These are phyloP conservation scores for Tubosaeta sp. DNA, from an alignment of 768 basidiomycete genomes.

Conservation along the genomic window DNA sequence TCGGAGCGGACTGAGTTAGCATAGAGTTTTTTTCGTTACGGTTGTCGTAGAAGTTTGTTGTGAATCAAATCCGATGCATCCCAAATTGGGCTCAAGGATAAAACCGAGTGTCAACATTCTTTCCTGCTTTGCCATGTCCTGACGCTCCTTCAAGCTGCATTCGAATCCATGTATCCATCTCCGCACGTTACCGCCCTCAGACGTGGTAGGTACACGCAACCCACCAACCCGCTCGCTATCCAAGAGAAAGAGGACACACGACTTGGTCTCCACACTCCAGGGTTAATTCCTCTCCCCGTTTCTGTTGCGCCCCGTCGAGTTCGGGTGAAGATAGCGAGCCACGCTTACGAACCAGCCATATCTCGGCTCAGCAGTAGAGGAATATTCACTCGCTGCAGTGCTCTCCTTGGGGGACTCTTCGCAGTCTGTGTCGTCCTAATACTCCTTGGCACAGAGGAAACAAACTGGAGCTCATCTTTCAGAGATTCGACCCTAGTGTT, in stretches of 20 bases:
- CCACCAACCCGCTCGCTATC: conserved; percentile 24
- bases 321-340: conserved; percentile 54
- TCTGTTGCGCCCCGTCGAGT: conserved; percentile 55
- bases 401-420: conserved; percentile 48
- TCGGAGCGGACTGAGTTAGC: conserved; percentile 31
- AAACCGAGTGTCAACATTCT: not conserved
- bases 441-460: conserved; percentile 41
- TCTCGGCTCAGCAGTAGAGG: conserved; percentile 51
- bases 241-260: not conserved
- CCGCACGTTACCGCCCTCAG: conserved; percentile 5
- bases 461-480: conserved; percentile 31
- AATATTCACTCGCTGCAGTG: conserved; percentile 48
- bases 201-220: not conserved
- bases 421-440: conserved; percentile 42
- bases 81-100: not conserved
- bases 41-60: conserved; percentile 9
- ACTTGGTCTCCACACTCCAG: conserved; percentile 27
- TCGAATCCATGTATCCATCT: not conserved
- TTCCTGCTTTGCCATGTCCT: not conserved
- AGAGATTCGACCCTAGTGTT: conserved; percentile 70
- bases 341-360: conserved; percentile 36
- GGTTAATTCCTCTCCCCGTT: conserved; percentile 47
- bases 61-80: conserved; percentile 1
- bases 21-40: conserved; percentile 5
- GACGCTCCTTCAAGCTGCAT: not conserved